Evolutionary conservation across 176 grass and related monocot genomes (phyloP), one percentile per base, ranked within the genome.

Genomic region (Olyra latifolia): DNA sequence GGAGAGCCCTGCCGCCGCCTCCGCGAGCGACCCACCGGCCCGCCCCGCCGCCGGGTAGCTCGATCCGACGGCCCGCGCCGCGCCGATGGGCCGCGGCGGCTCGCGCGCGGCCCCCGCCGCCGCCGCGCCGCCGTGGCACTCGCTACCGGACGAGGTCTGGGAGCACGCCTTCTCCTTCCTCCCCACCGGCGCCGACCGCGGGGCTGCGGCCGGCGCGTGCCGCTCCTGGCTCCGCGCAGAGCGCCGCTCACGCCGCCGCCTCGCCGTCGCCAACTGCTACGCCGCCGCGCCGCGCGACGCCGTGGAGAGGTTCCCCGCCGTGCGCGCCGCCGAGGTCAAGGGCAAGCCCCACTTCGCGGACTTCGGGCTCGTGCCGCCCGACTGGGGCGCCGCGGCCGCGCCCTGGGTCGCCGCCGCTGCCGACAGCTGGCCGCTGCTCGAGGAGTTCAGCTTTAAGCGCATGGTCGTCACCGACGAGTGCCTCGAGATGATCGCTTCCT

Each of bases 381-480:
- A 73, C 43, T 94, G 92, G 88, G 92, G 92, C 25, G 92, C 75
- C 59, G 65, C 45, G 0, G 91, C 91, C 4, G 91, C 80, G 69
- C 79, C 85, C 0, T 94, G 91, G 91, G 64, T 94, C 35, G 71
- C 66, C 56, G 88, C 91, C 13, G 89, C 89, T 50, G 91, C 88
- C 12, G 91, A 81, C 6, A 86, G 83, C 2, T 94, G 89, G 92
- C 80, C 92, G 76, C 80, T 81, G 32, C 89, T 94, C 42, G 92
- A 94, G 88, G 92, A 94, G 88, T 83, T 94, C 20, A 82, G 83
- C 70, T 80, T 94, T 65, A 94, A 94, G 80, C 74, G 92, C 79
- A 94, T 94, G 92, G 83, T 88, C 42, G 86, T 94, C 75, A 86
- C 88, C 46, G 92, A 94, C 76, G 92, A 94, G 38, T 94, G 92